Conservation (phyloP, 345 rosid species). For the Streptanthus diversifolius region DNA sequence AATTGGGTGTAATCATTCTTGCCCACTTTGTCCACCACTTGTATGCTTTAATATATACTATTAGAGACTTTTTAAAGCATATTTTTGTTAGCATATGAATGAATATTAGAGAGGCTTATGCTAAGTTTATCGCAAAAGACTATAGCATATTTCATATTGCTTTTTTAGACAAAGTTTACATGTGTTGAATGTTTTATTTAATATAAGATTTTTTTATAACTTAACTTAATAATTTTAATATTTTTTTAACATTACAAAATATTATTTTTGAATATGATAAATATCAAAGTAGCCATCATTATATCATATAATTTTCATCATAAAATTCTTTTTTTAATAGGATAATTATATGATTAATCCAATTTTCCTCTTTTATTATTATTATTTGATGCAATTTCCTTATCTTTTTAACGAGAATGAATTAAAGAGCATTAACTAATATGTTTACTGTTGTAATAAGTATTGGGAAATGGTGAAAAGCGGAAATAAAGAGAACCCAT, state of each 20-base stretch:
- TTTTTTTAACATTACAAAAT: too few species aligned
- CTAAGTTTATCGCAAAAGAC: background rate
- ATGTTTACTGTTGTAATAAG: background rate
- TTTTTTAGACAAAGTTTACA: background rate
- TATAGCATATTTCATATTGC: background rate
- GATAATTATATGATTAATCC: background rate
- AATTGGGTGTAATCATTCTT: constrained; percentile 14
- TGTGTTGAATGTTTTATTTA: background rate
- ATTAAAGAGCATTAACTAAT: background rate
- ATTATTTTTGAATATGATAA: too few species aligned
- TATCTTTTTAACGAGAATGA: background rate
- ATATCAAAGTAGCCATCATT: too few species aligned
- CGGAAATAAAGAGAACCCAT: background rate
- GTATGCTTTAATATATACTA: too few species aligned
- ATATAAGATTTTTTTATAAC: too few species aligned
- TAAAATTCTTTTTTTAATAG: too few species aligned
- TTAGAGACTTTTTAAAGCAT: too few species aligned
- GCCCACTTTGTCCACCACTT: constrained; percentile 28
- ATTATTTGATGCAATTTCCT: too few species aligned
- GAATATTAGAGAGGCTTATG: too few species aligned
- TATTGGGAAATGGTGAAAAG: constrained; percentile 9
- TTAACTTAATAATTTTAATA: too few species aligned
- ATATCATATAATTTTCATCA: too few species aligned
- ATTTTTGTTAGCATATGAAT: too few species aligned
- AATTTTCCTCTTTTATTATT: background rate